Evolutionary conservation across 2,329 filamentous ascomycete genomes (phyloP).

Genomic region (Apiospora arundinis): DNA sequence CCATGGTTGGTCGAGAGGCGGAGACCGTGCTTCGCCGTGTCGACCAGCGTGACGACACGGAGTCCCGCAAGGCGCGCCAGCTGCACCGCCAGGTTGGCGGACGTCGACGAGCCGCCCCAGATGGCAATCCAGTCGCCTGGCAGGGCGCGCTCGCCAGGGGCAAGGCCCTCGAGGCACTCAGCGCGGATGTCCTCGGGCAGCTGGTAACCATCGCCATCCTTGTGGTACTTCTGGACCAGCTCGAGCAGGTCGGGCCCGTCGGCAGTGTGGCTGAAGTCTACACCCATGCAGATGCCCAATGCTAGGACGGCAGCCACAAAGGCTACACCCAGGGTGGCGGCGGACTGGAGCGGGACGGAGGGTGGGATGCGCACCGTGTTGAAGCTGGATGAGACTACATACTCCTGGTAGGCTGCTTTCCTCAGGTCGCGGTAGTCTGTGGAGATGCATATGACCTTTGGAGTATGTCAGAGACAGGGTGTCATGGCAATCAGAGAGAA

Average conservation of each 20-base stretch:
- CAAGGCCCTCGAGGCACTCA: conserved; percentile 67
- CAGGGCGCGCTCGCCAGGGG: conserved; percentile 57
- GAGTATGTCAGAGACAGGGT: neutral
- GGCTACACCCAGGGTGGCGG: conserved; percentile 71
- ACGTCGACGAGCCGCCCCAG: conserved; percentile 78
- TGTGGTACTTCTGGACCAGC: conserved; percentile 57
- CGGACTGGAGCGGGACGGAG: conserved; percentile 57
- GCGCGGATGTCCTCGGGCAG: conserved; percentile 66
- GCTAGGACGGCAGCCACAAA: conserved; percentile 73
- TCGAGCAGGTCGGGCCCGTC: conserved; percentile 65
- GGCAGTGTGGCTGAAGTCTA: conserved; percentile 63
- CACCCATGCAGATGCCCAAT: conserved; percentile 72
- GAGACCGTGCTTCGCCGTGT: conserved; percentile 69
- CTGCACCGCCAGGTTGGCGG: conserved; percentile 70
- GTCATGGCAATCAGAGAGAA: accelerated
- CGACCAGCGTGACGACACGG: conserved; percentile 69
- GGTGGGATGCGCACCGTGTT: conserved; percentile 69
- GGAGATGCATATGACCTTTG: conserved; percentile 67
- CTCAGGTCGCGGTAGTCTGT: conserved; percentile 77
- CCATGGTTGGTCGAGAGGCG: conserved; percentile 51
- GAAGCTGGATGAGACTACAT: conserved; percentile 67
- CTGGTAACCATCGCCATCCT: neutral
- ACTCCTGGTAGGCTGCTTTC: conserved; percentile 76
- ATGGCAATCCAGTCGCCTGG: conserved; percentile 74
- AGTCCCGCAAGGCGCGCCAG: conserved; percentile 71